phyloP scores from a whole-genome alignment of 768 basidiomycete genomes.

The Solioccasus polychromus region DNA sequence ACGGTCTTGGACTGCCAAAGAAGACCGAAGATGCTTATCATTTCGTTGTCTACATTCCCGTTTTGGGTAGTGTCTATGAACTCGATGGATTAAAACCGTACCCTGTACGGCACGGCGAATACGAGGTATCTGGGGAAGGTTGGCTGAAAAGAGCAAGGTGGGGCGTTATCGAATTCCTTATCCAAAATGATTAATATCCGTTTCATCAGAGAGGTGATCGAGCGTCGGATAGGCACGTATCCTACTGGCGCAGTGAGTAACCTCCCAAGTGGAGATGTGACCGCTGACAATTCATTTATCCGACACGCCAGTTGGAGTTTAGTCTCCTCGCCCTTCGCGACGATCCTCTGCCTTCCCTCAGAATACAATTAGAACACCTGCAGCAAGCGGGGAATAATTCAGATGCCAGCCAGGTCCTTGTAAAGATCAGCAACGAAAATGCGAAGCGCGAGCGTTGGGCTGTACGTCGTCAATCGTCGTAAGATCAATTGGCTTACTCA shows the following conservation, averaged over 20 bases:
- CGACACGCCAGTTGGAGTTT: constrained; percentile 71
- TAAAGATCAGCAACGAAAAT: constrained; percentile 62
- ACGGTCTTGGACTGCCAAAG: constrained; percentile 71
- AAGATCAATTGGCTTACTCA: neutral
- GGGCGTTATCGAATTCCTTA: constrained; percentile 14
- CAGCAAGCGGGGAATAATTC: constrained; percentile 42
- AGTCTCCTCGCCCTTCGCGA: constrained; percentile 85
- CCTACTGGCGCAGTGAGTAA: constrained; percentile 76
- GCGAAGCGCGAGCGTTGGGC: constrained; percentile 79
- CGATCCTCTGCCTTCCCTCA: constrained; percentile 71
- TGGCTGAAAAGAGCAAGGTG: constrained; percentile 83
- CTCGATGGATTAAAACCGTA: constrained; percentile 83
- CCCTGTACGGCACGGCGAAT: constrained; percentile 80
- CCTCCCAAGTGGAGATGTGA: constrained; percentile 14
- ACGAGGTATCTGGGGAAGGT: constrained; percentile 65
- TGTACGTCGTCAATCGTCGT: constrained; percentile 44
- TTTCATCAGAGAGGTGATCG: constrained; percentile 68
- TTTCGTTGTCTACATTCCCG: constrained; percentile 91
- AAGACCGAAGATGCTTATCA: constrained; percentile 88
- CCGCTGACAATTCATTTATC: constrained; percentile 8
- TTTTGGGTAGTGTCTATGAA: constrained; percentile 84
- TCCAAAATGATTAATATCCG: constrained; percentile 18
- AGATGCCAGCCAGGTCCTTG: constrained; percentile 51
- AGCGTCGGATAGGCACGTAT: constrained; percentile 87
- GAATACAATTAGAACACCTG: constrained; percentile 50